Percentiles rank a stretch among this genome's conserved stretches.
These are phyloP conservation scores for Marasmius oreades DNA, from an alignment of 1,284 basidiomycete genomes.

Conservation along the genomic window DNA sequence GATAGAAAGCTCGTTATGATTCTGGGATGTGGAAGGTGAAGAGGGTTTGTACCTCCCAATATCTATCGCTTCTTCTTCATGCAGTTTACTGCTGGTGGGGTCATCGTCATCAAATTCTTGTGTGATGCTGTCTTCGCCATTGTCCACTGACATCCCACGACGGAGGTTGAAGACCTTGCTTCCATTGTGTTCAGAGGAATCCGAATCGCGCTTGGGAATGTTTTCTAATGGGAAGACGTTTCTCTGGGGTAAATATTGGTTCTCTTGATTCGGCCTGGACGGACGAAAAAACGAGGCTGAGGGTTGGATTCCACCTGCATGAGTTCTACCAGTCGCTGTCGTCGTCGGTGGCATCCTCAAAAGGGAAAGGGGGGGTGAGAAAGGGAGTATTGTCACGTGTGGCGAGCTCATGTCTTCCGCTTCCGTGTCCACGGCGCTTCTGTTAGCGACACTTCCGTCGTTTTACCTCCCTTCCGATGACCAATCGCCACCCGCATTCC, in stretches of 20 bases:
- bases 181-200: slow-evolving; percentile 32
- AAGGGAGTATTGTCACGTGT: not conserved
- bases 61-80: not conserved
- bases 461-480: slow-evolving; percentile 27
- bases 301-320: slow-evolving; percentile 70
- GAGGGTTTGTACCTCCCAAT: not conserved
- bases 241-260: slow-evolving; percentile 26
- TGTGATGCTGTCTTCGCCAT: slow-evolving; percentile 24
- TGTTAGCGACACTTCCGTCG: slow-evolving; percentile 49
- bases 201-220: slow-evolving; percentile 17
- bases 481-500: slow-evolving; percentile 41
- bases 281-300: slow-evolving; percentile 74
- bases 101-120: slow-evolving; percentile 25
- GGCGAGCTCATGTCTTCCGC: slow-evolving; percentile 8
- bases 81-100: not conserved
- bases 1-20: not conserved
- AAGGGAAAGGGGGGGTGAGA: not conserved
- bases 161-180: slow-evolving; percentile 50
- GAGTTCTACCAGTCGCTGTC: slow-evolving; percentile 37
- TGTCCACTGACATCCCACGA: slow-evolving; percentile 52
- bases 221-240: slow-evolving; percentile 15
- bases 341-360: slow-evolving; percentile 1
- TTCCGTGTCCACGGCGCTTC: slow-evolving; percentile 28
- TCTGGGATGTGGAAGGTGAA: not conserved
- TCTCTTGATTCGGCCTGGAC: slow-evolving; percentile 45